Percentiles rank a stretch among this genome's conserved stretches.
Conservation (phyloP, 2,329 filamentous ascomycete genomes). For the Fusarium globosum region DNA sequence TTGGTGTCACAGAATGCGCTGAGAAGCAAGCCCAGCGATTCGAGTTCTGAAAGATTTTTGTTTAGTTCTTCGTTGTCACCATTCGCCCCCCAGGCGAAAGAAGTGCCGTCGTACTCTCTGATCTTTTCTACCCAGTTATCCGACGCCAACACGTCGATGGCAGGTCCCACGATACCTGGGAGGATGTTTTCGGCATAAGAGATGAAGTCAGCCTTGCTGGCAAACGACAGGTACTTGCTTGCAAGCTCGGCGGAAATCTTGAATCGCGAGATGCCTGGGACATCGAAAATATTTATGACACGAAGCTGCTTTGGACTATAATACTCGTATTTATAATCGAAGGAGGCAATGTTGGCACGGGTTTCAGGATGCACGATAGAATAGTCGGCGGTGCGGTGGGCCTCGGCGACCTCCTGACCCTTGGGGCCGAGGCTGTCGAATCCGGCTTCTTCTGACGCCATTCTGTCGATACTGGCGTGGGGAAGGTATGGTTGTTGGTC, state of each 20-base stretch:
- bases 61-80: not conserved
- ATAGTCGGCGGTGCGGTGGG: not conserved
- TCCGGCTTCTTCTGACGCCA: fast-evolving
- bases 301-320: not conserved
- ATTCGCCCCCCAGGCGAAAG: not conserved
- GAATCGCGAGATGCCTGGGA: fast-evolving
- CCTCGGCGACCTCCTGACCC: not conserved
- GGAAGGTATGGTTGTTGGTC: fast-evolving
- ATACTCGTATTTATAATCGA: not conserved
- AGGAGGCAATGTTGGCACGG: fast-evolving
- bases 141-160: not conserved
- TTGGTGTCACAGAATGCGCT: too few relatives aligned
- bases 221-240: not conserved
- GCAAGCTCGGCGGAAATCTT: not conserved
- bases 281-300: not conserved
- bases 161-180: not conserved
- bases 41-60: not conserved
- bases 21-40: not conserved
- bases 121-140: fast-evolving
- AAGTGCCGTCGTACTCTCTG: not conserved
- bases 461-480: not conserved
- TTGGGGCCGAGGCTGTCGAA: not conserved
- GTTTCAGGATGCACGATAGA: not conserved
- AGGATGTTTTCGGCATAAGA: not conserved
- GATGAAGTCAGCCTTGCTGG: not conserved